Evolutionary conservation across 805 yeast species (phyloP).

Genomic region (Wickerhamomyces chambardii): DNA sequence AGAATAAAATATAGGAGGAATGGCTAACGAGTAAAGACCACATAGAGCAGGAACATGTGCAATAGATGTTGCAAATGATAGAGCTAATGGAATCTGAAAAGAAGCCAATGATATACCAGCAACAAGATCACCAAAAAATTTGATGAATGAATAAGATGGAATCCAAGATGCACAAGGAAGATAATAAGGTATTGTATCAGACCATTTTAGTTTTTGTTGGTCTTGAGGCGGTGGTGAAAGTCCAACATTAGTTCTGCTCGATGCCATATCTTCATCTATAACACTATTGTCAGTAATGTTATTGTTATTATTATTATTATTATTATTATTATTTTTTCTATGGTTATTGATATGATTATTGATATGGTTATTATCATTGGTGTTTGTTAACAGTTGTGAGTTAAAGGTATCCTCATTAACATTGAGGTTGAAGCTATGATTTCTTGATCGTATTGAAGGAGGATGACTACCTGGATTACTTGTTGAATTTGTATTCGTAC

Average conservation of each 20-base stretch:
- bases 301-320: not conserved
- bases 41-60: slow-evolving; percentile 79
- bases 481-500: no score
- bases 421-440: no score
- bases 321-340: no score
- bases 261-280: no score
- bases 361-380: no score
- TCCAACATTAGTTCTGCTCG: no score
- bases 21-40: slow-evolving; percentile 68
- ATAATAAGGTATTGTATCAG: slow-evolving; percentile 43
- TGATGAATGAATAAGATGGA: slow-evolving; percentile 32
- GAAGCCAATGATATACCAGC: slow-evolving; percentile 88
- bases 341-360: no score
- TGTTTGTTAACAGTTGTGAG: no score
- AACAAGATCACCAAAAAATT: slow-evolving; percentile 50
- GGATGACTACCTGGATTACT: no score
- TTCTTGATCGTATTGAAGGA: no score
- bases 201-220: slow-evolving; percentile 5
- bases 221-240: not conserved
- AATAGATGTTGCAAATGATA: slow-evolving; percentile 66
- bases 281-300: no score
- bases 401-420: no score
- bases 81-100: slow-evolving; percentile 81
- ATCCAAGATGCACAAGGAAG: slow-evolving; percentile 64
- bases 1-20: slow-evolving; percentile 73